Conservation (phyloP, 176 grass and related monocot genomes). For the Urochloa ruziziensis region DNA sequence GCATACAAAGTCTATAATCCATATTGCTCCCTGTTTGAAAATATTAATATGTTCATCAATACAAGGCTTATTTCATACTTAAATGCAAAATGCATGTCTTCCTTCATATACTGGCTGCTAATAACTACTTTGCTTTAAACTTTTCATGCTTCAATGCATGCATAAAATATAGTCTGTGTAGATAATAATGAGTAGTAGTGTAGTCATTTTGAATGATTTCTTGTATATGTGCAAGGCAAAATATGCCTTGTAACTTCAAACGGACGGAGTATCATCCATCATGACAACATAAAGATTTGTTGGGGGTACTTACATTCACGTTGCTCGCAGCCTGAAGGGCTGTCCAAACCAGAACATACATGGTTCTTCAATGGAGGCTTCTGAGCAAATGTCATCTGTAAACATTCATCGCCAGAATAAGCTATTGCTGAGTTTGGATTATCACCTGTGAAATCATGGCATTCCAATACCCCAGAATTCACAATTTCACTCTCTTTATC, state of each 20-base stretch:
- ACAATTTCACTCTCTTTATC: slow-evolving; percentile 22
- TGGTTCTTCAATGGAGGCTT: slow-evolving; percentile 65
- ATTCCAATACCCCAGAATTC: slow-evolving; percentile 19
- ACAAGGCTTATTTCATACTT: too few relatives aligned
- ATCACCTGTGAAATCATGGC: slow-evolving; percentile 14
- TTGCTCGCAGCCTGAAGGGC: slow-evolving; percentile 25
- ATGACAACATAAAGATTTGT: slow-evolving; percentile 13
- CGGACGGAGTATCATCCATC: too few relatives aligned
- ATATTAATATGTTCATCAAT: too few relatives aligned
- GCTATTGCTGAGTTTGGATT: slow-evolving; percentile 26
- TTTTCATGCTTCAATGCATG: too few relatives aligned
- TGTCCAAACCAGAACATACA: slow-evolving; percentile 42
- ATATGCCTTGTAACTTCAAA: too few relatives aligned
- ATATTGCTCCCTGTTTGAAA: background rate
- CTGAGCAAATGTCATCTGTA: slow-evolving; percentile 54
- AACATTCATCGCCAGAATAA: slow-evolving; percentile 31
- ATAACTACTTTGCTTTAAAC: too few relatives aligned
- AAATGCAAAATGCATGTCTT: too few relatives aligned
- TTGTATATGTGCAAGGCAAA: too few relatives aligned
- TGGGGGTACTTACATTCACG: slow-evolving; percentile 24
- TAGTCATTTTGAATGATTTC: too few relatives aligned
- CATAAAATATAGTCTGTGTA: too few relatives aligned
- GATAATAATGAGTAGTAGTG: too few relatives aligned
- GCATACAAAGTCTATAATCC: background rate
- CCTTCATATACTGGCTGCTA: too few relatives aligned